Percentiles rank a stretch among this genome's conserved stretches.
These are phyloP conservation scores for Nannizzia gypsea DNA, from an alignment of 2,329 filamentous ascomycete genomes.

Conservation along the genomic window DNA sequence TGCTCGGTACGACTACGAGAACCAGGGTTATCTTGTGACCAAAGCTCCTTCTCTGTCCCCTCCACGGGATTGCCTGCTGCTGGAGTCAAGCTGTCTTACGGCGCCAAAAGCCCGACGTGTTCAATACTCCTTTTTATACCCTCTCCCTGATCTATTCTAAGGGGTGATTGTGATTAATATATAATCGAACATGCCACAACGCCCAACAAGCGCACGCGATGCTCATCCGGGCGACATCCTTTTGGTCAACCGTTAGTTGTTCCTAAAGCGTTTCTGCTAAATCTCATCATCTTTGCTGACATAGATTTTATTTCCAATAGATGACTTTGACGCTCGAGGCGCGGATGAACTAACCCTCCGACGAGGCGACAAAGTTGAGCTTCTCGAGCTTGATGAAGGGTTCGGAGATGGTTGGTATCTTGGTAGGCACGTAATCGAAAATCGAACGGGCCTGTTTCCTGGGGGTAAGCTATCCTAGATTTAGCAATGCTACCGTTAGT, in stretches of 20 bases:
- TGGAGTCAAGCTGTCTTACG: background rate
- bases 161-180: background rate
- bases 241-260: constrained; percentile 35
- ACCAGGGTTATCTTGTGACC: background rate
- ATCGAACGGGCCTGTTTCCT: constrained; percentile 37
- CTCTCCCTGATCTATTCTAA: too few species aligned
- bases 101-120: too few species aligned
- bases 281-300: constrained; percentile 5
- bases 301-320: constrained; percentile 35
- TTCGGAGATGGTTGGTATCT: constrained; percentile 57
- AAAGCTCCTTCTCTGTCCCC: background rate
- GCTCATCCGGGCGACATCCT: constrained; percentile 33
- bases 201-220: constrained; percentile 24
- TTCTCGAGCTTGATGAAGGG: constrained; percentile 54
- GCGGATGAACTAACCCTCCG: constrained; percentile 82
- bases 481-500: constrained; percentile 6
- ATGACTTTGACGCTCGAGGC: constrained; percentile 85
- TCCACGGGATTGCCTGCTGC: background rate
- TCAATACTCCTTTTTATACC: too few species aligned
- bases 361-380: constrained; percentile 57
- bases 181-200: constrained; percentile 22
- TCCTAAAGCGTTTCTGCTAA: too few species aligned
- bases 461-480: constrained; percentile 27
- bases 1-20: background rate
- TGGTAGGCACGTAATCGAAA: constrained; percentile 36